phyloP scores from a whole-genome alignment of 768 basidiomycete species.

The Tephrocybe sp. region DNA sequence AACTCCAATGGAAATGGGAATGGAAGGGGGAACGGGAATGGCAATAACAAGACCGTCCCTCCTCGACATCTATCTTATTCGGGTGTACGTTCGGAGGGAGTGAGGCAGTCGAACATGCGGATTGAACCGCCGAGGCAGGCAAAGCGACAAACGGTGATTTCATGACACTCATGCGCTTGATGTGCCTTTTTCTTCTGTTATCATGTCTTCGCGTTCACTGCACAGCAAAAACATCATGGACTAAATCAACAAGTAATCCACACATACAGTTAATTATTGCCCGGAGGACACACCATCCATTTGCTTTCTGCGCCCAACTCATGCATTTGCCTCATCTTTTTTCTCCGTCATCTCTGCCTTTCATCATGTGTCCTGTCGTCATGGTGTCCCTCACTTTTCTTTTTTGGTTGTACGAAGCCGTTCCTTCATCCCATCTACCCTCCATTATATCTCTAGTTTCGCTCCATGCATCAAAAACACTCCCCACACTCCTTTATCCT shows the following conservation, averaged over 20 bases:
- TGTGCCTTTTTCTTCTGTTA: not conserved
- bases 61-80: conserved; percentile 14
- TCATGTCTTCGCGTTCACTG: not conserved
- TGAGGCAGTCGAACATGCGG: conserved; percentile 12
- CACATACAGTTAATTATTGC: conserved; percentile 2
- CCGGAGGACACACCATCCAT: not conserved
- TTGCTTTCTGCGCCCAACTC: conserved; percentile 4
- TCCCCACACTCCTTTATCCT: conserved; percentile 8
- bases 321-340: conserved; percentile 4
- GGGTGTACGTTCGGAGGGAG: conserved; percentile 11
- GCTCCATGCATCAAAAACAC: not conserved
- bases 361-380: too few species aligned
- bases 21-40: conserved; percentile 4
- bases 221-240: conserved; percentile 7
- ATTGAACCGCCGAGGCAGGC: conserved; percentile 11
- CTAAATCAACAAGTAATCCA: conserved; percentile 3
- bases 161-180: conserved; percentile 1
- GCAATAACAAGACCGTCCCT: conserved; percentile 4
- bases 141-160: conserved; percentile 14
- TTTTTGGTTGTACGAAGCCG: conserved; percentile 14
- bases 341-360: not conserved
- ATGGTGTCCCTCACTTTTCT: not conserved
- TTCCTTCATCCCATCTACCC: conserved; percentile 3
- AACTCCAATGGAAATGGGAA: conserved; percentile 6
- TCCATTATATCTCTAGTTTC: not conserved